These are phyloP conservation scores for Aspergillus bertholletiae DNA, from an alignment of 495 filamentous ascomycete species.

Conservation along the genomic window DNA sequence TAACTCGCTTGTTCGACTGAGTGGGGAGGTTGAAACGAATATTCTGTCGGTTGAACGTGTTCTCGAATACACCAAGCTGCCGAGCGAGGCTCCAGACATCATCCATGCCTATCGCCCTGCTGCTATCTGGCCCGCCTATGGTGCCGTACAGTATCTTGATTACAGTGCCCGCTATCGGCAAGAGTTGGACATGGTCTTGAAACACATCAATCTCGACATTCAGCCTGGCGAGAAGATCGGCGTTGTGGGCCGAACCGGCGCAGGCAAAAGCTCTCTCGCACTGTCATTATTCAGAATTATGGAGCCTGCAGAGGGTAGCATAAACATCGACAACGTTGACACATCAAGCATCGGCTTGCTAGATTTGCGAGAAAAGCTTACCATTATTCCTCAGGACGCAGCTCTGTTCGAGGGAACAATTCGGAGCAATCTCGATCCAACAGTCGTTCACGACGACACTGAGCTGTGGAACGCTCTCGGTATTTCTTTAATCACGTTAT, in stretches of 20 bases:
- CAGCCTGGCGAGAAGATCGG: constrained; percentile 97
- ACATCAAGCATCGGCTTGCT: constrained; percentile 84
- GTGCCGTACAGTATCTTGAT: constrained; percentile 85
- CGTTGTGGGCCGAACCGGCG: constrained; percentile 93
- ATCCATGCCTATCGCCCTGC: constrained; percentile 82
- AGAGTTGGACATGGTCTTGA: constrained; percentile 86
- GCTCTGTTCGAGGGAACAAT: constrained; percentile 97
- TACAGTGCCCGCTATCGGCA: constrained; percentile 91
- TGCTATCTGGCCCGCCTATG: constrained; percentile 87
- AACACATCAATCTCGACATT: constrained; percentile 86
- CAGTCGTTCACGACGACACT: constrained; percentile 92
- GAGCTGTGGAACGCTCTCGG: constrained; percentile 96
- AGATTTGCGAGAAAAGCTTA: constrained; percentile 83
- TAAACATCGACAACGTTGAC: constrained; percentile 70
- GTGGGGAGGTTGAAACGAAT: constrained; percentile 98
- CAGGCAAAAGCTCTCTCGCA: constrained; percentile 94
- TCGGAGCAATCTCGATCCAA: constrained; percentile 93
- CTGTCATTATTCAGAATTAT: constrained; percentile 97
- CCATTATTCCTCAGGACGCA: constrained; percentile 98
- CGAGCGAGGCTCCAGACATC: constrained; percentile 93
- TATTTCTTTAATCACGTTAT: too few species aligned
- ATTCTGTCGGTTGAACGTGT: constrained; percentile 98
- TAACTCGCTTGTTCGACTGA: constrained; percentile 99
- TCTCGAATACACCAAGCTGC: constrained; percentile 89
- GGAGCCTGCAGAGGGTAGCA: constrained; percentile 73